phyloP scores from a whole-genome alignment of 2,329 filamentous ascomycete species.

The Neofusicoccum umdonicola region DNA sequence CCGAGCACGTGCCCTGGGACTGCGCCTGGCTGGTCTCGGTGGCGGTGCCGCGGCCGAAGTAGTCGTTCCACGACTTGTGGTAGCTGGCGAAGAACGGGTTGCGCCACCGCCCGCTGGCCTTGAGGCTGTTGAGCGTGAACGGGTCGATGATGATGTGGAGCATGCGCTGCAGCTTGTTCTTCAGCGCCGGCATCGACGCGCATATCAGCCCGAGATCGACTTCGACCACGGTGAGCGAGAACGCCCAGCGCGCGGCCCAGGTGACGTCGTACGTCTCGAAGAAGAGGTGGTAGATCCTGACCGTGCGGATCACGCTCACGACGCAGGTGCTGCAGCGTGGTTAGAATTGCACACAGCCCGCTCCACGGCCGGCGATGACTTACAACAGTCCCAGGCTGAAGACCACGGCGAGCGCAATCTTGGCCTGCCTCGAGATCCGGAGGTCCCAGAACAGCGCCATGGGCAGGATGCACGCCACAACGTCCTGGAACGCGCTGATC shows the following conservation, averaged over 20 bases:
- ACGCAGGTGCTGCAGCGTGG: constrained; percentile 29
- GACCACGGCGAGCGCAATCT: constrained; percentile 45
- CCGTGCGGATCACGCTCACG: constrained; percentile 37
- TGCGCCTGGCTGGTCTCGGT: background rate
- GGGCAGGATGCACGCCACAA: constrained; percentile 42
- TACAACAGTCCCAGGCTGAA: constrained; percentile 45
- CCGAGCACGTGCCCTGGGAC: background rate
- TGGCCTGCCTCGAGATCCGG: constrained; percentile 43
- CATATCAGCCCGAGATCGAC: constrained; percentile 43
- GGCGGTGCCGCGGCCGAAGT: background rate
- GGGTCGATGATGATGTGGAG: background rate
- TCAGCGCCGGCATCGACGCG: constrained; percentile 43
- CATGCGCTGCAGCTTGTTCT: constrained; percentile 32
- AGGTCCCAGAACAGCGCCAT: constrained; percentile 46
- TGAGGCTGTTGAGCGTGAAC: background rate
- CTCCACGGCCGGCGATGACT: constrained; percentile 10
- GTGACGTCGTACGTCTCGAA: constrained; percentile 41
- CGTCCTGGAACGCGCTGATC: constrained; percentile 40
- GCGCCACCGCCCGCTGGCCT: background rate
- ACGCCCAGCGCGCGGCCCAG: constrained; percentile 39
- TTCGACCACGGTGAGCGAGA: constrained; percentile 43
- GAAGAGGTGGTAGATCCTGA: constrained; percentile 35
- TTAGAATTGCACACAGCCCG: background rate
- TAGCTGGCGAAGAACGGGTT: background rate
- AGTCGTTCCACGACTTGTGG: background rate